Conservation (phyloP, 2,329 filamentous ascomycete species). For the Bipolaris cookei region DNA sequence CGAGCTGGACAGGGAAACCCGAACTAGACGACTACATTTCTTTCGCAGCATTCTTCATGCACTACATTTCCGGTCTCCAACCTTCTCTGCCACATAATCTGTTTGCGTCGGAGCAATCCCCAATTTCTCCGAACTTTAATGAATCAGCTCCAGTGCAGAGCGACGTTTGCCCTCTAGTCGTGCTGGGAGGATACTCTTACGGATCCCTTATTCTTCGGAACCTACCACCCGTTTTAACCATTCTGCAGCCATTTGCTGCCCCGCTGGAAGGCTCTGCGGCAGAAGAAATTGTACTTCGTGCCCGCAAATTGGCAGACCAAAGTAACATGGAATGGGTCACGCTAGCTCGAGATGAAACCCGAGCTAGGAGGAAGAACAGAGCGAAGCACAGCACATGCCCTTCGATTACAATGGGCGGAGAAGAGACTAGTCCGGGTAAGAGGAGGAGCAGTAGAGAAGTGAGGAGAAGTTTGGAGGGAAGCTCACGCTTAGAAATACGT, state of each 20-base stretch:
- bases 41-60: slow-evolving; percentile 77
- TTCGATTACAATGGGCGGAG: slow-evolving; percentile 53
- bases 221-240: slow-evolving; percentile 64
- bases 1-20: slow-evolving; percentile 84
- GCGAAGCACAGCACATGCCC: slow-evolving; percentile 28
- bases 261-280: slow-evolving; percentile 63
- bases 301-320: slow-evolving; percentile 69
- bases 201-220: slow-evolving; percentile 81
- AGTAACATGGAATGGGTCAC: slow-evolving; percentile 59
- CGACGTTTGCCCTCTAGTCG: slow-evolving; percentile 41
- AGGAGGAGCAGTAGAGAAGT: slow-evolving; percentile 53
- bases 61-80: slow-evolving; percentile 69
- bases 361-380: slow-evolving; percentile 37
- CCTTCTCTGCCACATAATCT: slow-evolving; percentile 28
- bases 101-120: slow-evolving; percentile 26
- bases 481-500: slow-evolving; percentile 46
- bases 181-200: slow-evolving; percentile 88
- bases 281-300: slow-evolving; percentile 73
- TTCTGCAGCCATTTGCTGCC: slow-evolving; percentile 65
- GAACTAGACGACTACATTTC: slow-evolving; percentile 85
- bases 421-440: slow-evolving; percentile 53
- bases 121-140: slow-evolving; percentile 1
- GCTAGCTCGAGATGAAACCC: slow-evolving; percentile 28
- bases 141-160: not conserved
- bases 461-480: slow-evolving; percentile 39